Evolutionary conservation across 1,139 yeast genomes (phyloP), one percentile per base, ranked within the genome.

Genomic region (Suhomyces taliae): DNA sequence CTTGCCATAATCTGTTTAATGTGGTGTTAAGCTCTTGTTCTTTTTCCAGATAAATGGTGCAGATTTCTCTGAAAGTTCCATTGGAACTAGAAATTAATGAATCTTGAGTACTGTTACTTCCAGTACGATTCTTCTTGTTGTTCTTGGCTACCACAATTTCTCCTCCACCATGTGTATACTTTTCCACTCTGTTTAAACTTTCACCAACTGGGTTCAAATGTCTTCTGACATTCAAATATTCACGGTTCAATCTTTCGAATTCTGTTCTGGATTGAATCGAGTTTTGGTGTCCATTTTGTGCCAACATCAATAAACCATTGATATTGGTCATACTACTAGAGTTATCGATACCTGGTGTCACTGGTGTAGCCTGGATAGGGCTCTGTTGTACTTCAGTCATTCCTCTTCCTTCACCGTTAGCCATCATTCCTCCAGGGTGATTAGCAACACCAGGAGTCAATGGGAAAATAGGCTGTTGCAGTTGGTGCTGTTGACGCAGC

Each of bases 171-270:
- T 50, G 50, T 10, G 52, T 33, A 44, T 50, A 55, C 38, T 61
- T 62, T 34, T 65, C 67, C 24, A 72, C 58, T 53, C 93, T 67
- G 39, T 74, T 72, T 37, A 87, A 66, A 9, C 89, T 77, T 45
- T 82, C 87, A 1, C 80, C 79, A 4, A 87, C 68, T 0, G 96
- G 96, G 51, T 87, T 87, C 36, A 72, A 68, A 61, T 85, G 81
- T 51, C 95, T 73, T 55, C 90, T 69, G 0, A 86, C 85, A 54
- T 82, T 86, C 45, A 83, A 69, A 55, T 83, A 87, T 58, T 88
- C 96, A 51, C 90, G 72, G 24, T 90, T 81, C 39, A 87, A 76
- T 50, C 90, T 72, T 60, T 88, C 96, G 61, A 82, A 86, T 58
- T 87, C 95, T 10, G 89, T 79, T 53, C 90, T 74, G 14, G 83